Percentiles rank a stretch among this genome's conserved stretches.
Conservation (phyloP, 2,329 filamentous ascomycete species). For the Colletotrichum melonis region DNA sequence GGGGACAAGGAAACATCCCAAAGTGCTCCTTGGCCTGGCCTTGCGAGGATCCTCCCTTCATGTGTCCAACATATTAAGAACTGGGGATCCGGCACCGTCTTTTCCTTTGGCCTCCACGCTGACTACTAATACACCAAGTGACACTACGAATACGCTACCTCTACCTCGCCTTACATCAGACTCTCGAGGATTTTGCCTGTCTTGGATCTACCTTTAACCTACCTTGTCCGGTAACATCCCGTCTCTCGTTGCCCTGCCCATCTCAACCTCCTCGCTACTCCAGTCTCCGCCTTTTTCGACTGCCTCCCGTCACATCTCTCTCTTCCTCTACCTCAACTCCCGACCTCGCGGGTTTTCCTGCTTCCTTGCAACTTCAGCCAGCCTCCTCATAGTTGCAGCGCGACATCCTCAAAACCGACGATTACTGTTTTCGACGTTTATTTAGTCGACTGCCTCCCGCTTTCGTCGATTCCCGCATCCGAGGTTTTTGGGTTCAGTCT, state of each 20-base stretch:
- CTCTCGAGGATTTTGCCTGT: slow-evolving; percentile 14
- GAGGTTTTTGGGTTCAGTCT: not conserved
- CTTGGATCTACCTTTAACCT: not conserved
- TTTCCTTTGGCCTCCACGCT: not conserved
- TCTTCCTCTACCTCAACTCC: not conserved
- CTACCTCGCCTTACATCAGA: not conserved
- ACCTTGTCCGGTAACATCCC: slow-evolving; percentile 20
- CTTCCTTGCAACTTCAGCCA: slow-evolving; percentile 1
- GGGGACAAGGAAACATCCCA: not conserved
- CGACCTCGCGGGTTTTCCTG: not conserved
- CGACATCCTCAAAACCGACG: not conserved
- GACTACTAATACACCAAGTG: no score
- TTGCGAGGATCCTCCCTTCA: slow-evolving; percentile 25
- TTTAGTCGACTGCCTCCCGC: not conserved
- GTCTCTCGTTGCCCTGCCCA: slow-evolving; percentile 21
- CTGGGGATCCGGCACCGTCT: slow-evolving; percentile 29
- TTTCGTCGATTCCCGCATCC: not conserved
- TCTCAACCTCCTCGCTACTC: slow-evolving; percentile 11
- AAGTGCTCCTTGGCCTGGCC: slow-evolving; percentile 12
- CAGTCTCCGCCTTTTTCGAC: slow-evolving; percentile 4
- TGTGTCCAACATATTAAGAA: slow-evolving; percentile 29
- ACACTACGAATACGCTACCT: not conserved
- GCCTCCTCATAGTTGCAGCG: slow-evolving; percentile 15
- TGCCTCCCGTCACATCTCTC: slow-evolving; percentile 6
- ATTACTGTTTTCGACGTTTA: not conserved